Evolutionary conservation across 805 yeast genomes (phyloP).

Genomic region (Wickerhamiella parazyma): DNA sequence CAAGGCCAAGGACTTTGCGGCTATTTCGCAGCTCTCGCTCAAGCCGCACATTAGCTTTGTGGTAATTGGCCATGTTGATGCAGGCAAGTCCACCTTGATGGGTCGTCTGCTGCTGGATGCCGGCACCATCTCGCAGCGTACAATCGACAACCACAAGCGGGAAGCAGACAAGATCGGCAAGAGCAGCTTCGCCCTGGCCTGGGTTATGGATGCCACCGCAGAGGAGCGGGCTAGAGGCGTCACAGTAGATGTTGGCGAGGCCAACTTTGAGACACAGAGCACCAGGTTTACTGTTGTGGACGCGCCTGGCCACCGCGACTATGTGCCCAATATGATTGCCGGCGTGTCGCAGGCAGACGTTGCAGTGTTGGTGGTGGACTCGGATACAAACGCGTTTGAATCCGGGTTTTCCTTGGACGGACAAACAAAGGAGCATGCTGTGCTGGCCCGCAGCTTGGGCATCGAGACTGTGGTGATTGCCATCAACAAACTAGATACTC

Average conservation of each 20-base stretch:
- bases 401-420: slow-evolving; percentile 54
- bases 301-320: slow-evolving; percentile 76
- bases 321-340: slow-evolving; percentile 75
- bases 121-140: slow-evolving; percentile 51
- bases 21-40: slow-evolving; percentile 6
- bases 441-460: slow-evolving; percentile 54
- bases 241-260: slow-evolving; percentile 63
- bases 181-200: slow-evolving; percentile 68
- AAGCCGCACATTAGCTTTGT: slow-evolving; percentile 59
- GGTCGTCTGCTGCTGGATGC: slow-evolving; percentile 58
- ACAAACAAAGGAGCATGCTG: slow-evolving; percentile 67
- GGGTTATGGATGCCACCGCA: slow-evolving; percentile 71
- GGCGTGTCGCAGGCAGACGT: slow-evolving; percentile 71
- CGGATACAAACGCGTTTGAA: slow-evolving; percentile 54
- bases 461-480: slow-evolving; percentile 47
- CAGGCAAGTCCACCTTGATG: slow-evolving; percentile 71
- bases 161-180: slow-evolving; percentile 60
- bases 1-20: slow-evolving; percentile 8
- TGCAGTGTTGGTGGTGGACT: slow-evolving; percentile 59
- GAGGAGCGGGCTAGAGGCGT: slow-evolving; percentile 69
- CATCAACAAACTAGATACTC: slow-evolving; percentile 58
- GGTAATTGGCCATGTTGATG: slow-evolving; percentile 77
- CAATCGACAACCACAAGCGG: slow-evolving; percentile 46
- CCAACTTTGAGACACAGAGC: slow-evolving; percentile 43
- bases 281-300: slow-evolving; percentile 58